Evolutionary conservation across 352 stramenopile genomes (phyloP), one percentile per base, ranked within the genome.

Genomic region (Pythium oligandrum): DNA sequence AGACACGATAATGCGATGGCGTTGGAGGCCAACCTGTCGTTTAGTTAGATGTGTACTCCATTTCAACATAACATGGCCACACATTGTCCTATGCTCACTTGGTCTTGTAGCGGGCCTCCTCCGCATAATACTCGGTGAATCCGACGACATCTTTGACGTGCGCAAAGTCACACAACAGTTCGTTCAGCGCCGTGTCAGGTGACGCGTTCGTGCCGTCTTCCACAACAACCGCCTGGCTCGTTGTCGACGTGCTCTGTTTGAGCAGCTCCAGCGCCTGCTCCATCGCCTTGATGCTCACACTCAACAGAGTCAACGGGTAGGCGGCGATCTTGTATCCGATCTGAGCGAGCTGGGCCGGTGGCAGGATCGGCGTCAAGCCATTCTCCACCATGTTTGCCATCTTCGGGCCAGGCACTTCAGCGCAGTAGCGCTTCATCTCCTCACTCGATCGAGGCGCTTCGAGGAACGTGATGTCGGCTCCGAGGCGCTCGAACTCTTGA

Each of bases 311-410:
- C 47, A 98, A 68, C 6, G 95, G 95, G 73, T 98, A 98, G 11
- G 86, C 84, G 10, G 86, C 93, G 59, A 98, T 86, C 33, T 82
- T 97, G 66, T 97, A 98, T 35, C 95, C 92, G 57, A 98, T 95
- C 53, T 82, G 51, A 47, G 86, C 70, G n/a, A 98, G 73, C 57
- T 96, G 61, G 53, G 75, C 61, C 1, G 92, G 81, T 37, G 86
- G 64, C 36, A 98, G 61, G 9, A 98, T 83, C 4, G 93, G 95
- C n/a, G 93, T 98, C 45, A 90, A 78, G 4, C 95, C 95, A 26
- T 90, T 90, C 69, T 98, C 92, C 33, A 98, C 77, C 93, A 97
- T 97, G 62, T 98, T 98, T 38, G 90, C 90, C 45, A 98, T 76
- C 73, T 98, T 98, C 6, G 87, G 72, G 33, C 95, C 95, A 0